A percentile compares a stretch with the other conserved stretches of the same genome.
Evolutionary conservation across 148 eudicot genomes (phyloP).

Genomic region (Chenopodium quinoa): DNA sequence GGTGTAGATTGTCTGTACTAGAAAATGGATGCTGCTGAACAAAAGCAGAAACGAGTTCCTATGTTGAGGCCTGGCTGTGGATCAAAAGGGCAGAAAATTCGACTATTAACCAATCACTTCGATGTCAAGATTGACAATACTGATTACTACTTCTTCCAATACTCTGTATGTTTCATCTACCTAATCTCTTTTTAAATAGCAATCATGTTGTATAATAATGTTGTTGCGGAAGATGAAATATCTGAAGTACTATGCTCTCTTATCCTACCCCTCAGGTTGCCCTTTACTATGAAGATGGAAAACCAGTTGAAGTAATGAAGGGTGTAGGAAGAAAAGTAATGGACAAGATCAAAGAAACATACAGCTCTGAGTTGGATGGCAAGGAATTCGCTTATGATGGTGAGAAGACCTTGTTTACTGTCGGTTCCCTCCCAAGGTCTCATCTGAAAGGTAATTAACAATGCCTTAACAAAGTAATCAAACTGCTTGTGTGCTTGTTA

Average conservation of each 20-base stretch:
- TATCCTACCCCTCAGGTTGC: slow-evolving; percentile 19
- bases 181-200: neutral
- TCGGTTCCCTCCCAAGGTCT: slow-evolving; percentile 72
- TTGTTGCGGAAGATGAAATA: neutral
- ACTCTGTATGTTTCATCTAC: slow-evolving; percentile 28
- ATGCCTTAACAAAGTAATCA: neutral
- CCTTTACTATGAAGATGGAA: slow-evolving; percentile 33
- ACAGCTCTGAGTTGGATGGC: slow-evolving; percentile 64
- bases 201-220: neutral
- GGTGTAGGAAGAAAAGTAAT: slow-evolving; percentile 59
- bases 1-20: neutral
- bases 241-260: neutral
- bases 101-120: slow-evolving; percentile 23
- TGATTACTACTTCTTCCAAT: slow-evolving; percentile 33
- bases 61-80: slow-evolving; percentile 12
- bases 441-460: slow-evolving; percentile 48
- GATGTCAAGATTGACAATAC: slow-evolving; percentile 19
- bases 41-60: too few species aligned
- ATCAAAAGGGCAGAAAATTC: slow-evolving; percentile 7
- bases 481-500: neutral
- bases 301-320: slow-evolving; percentile 26
- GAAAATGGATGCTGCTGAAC: slow-evolving; percentile 8
- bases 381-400: slow-evolving; percentile 90
- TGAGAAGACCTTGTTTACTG: slow-evolving; percentile 83
- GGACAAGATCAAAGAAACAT: slow-evolving; percentile 73